These are phyloP conservation scores for Mrakia frigida DNA, from an alignment of 768 basidiomycete genomes.

Conservation along the genomic window DNA sequence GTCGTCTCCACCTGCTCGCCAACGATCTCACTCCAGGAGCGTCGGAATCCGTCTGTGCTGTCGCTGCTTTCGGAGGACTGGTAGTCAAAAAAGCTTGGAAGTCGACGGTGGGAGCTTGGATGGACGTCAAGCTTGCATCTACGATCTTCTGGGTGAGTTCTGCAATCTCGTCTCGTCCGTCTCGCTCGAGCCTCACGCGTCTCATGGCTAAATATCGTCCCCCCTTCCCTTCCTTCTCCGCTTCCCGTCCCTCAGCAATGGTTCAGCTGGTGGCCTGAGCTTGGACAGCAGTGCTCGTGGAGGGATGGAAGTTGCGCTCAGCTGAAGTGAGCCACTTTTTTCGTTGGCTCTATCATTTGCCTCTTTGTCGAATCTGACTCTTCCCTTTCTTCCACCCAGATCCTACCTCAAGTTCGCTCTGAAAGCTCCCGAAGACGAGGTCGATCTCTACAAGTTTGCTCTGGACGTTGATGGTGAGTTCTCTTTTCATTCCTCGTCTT, in stretches of 20 bases:
- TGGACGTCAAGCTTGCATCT: constrained; percentile 3
- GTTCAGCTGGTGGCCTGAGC: constrained; percentile 18
- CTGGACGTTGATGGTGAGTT: background rate
- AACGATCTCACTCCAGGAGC: background rate
- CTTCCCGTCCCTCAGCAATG: background rate
- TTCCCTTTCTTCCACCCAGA: background rate
- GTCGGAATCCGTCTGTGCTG: background rate
- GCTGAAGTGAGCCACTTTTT: background rate
- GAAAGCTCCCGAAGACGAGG: constrained; percentile 6
- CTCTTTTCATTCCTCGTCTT: background rate
- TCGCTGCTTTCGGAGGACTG: background rate
- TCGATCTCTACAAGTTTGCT: constrained; percentile 1
- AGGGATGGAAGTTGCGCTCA: background rate
- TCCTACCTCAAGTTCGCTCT: constrained; percentile 8
- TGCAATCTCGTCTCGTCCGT: background rate
- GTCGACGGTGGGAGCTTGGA: background rate
- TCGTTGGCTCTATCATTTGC: background rate
- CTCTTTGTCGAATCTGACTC: background rate
- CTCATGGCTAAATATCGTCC: no score
- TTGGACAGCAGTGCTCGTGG: constrained; percentile 7
- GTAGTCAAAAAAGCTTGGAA: background rate
- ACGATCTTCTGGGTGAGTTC: constrained; percentile 10
- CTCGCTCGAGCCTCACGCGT: background rate
- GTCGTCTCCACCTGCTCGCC: background rate
- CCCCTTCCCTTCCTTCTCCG: background rate